Base-by-base conservation (phyloP, 495 filamentous ascomycete species). In the Aspergillus bertholletiae region DNA sequence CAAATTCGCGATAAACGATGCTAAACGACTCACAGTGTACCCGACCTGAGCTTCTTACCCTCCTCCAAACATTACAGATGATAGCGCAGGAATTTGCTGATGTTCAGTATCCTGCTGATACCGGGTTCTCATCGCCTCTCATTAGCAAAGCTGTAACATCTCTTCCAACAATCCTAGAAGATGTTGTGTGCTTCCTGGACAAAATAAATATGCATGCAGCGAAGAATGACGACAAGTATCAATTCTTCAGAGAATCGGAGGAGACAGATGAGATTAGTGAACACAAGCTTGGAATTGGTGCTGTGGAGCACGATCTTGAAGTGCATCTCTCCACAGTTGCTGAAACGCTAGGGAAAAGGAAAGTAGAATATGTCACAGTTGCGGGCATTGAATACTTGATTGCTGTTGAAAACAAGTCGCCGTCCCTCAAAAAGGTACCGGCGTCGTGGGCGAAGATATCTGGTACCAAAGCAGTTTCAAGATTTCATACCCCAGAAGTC, bases 401-500 rank as follows among this genome's bases (percentile, higher is more conserved):
- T 64, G 95, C 97, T 67, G 84, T 99, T 15, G 80, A 88, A 49
- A 97, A 96, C 66, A 80, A 66, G 11, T 80, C 77, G 18, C 59
- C 79, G 0, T 79, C 88, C 41, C 73, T 96, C 46, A 92, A 89
- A 63, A 80, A 86, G 37, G 88, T 99, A 9, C 94, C 94, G 7
- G 93, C 94, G 43, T 92, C 87, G 4, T 99, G 94, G 94, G 76
- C 80, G 34, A 97, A 97, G 71, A 88, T 96, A 59, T 92, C 84
- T 55, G 93, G 91, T 51, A 99, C 95, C 5, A 97, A 97, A 70
- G 92, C 88, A 56, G 72, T 94, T 9, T 92, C 89, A 3, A 85
- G 94, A 48, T 99, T 96, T 72, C 95, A 99, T 74, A 93, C 95
- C 0, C 95, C 95, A 7, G 85, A 92, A 56, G 92, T 97, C 20